Base-by-base conservation (phyloP, 345 rosid species). In the Arabis alpina region DNA sequence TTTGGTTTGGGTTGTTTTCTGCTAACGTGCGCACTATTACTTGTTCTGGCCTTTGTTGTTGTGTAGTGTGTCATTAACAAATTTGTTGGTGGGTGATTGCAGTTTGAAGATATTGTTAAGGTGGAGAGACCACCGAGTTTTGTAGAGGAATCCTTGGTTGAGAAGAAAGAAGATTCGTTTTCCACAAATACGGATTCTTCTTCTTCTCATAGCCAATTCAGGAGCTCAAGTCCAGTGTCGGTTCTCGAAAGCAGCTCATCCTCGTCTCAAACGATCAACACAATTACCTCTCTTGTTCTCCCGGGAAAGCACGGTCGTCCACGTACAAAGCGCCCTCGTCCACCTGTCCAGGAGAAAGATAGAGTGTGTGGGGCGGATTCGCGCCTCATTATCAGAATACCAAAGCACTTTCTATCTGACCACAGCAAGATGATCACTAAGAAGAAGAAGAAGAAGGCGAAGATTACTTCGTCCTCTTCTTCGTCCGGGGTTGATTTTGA, bases 211-310 rank as follows among this genome's bases (percentile, higher is more conserved):
- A 82, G 66, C 54, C 88, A 68, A 61, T 89, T 92, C 80, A 83
- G 61, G 77, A 88, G 80, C 14, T 87, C 93, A 6, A 92, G 98
- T 66, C 97, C 98, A 1, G 84, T 88, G 58, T 92, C 98, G 5
- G 99, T 90, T 2, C 91, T 95, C 6, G 98, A 95, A 54, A 95
- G 98, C 80, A 87, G 98, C 81, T 85, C 89, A 73, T 87, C 94
- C 8, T 88, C 85, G 71, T 83, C 92, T 0, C 91, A 83, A 5
- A 76, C 78, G 42, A 76, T 58, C 64, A 75, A 75, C 79, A 52
- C 75, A 48, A 41, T 19, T 19, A 19, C 79, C 14, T 69, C 79
- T 0, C 58, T 73, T 19, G 78, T 37, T 42, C 76, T 77, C 19
- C 63, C 80, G 0, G 88, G 80, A 13, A 86, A 71, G 67, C 75